Conservation (phyloP, 2,329 filamentous ascomycete genomes). For the Nannizzia gypsea region DNA sequence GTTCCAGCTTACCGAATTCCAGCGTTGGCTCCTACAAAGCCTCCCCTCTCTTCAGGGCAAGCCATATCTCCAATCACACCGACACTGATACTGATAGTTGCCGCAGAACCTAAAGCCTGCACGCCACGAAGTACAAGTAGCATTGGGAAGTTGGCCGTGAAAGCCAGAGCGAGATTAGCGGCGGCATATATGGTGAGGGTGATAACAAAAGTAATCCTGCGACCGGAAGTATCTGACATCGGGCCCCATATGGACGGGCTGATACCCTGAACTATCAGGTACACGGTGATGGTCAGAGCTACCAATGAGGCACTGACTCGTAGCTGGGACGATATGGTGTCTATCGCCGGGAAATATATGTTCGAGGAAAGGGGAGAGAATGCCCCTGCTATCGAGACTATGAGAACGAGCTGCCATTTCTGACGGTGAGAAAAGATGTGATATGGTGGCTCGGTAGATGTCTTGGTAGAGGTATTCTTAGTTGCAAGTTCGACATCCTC, state of each 20-base stretch:
- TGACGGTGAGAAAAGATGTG: conserved; percentile 1
- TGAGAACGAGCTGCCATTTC: conserved; percentile 6
- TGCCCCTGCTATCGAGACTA: conserved; percentile 7
- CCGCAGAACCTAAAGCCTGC: conserved; percentile 54
- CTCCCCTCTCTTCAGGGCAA: conserved; percentile 56
- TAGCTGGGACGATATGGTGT: conserved; percentile 28
- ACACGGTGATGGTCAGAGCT: conserved; percentile 42
- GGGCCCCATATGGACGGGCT: conserved; percentile 51
- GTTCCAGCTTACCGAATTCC: neutral
- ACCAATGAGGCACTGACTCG: conserved; percentile 32
- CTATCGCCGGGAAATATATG: conserved; percentile 35
- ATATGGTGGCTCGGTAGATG: neutral
- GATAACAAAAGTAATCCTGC: conserved; percentile 50
- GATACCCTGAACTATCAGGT: conserved; percentile 46
- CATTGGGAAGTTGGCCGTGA: conserved; percentile 47
- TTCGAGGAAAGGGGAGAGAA: conserved; percentile 23
- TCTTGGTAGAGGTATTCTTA: neutral
- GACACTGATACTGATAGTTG: conserved; percentile 56
- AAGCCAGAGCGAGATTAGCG: conserved; percentile 51
- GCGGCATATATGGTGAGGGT: conserved; percentile 46
- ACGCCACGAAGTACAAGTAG: conserved; percentile 50
- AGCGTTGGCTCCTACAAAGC: conserved; percentile 48
- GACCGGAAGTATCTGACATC: conserved; percentile 49
- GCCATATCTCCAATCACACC: conserved; percentile 63
- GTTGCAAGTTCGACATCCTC: neutral